Conservation (phyloP, 306 rosid genomes). For the Malus asiatica region DNA sequence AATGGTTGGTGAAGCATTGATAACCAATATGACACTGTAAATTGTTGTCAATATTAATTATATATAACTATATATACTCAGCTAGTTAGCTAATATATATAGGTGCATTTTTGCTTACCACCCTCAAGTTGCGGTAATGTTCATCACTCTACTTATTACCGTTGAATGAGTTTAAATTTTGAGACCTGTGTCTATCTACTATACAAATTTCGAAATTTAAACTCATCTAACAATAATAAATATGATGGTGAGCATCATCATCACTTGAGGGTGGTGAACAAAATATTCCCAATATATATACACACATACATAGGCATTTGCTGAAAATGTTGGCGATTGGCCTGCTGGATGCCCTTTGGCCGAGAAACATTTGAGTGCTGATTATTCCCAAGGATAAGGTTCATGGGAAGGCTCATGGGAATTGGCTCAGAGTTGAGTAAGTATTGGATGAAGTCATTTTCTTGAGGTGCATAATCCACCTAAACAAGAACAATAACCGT, state of each 20-base stretch:
- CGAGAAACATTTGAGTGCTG: neutral
- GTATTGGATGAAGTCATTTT: too few relatives aligned
- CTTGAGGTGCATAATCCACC: too few relatives aligned
- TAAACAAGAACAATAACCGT: too few relatives aligned
- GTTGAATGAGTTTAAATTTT: too few relatives aligned
- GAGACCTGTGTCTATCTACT: too few relatives aligned
- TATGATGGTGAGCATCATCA: too few relatives aligned
- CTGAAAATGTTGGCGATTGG: neutral
- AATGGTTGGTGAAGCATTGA: neutral
- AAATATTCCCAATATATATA: neutral
- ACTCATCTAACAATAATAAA: too few relatives aligned
- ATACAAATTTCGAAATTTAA: too few relatives aligned
- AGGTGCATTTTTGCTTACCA: too few relatives aligned
- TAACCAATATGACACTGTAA: neutral
- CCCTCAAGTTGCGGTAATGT: too few relatives aligned
- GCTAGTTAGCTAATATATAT: neutral
- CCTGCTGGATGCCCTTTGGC: neutral
- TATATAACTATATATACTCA: neutral
- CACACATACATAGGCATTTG: neutral
- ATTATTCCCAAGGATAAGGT: neutral
- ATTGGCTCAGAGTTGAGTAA: neutral
- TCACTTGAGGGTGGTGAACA: too few relatives aligned
- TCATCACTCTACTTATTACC: fast-evolving
- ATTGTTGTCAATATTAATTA: neutral
- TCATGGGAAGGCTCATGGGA: neutral